These are phyloP conservation scores for Russula dissimulans DNA, from an alignment of 768 basidiomycete species.

Conservation along the genomic window DNA sequence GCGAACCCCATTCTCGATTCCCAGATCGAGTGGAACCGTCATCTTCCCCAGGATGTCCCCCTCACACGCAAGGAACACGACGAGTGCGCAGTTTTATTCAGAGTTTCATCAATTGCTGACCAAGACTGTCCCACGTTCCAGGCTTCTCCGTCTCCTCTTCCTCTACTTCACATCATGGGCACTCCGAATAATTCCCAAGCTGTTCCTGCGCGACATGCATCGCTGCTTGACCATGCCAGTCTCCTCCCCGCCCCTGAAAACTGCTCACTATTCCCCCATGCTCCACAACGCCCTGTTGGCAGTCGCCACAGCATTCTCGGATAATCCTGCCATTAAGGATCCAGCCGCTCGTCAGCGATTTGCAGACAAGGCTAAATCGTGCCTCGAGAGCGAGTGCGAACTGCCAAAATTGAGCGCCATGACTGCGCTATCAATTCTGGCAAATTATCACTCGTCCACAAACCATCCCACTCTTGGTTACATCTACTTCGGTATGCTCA, in stretches of 20 bases:
- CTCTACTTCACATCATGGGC: conserved; percentile 34
- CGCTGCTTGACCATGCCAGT: conserved; percentile 27
- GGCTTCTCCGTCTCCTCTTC: conserved; percentile 32
- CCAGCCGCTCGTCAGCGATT: conserved; percentile 26
- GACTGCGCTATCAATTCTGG: conserved; percentile 32
- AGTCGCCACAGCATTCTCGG: conserved; percentile 32
- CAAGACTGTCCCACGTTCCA: conserved; percentile 8
- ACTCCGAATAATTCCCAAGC: conserved; percentile 32
- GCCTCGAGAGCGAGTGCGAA: conserved; percentile 33
- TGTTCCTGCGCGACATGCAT: conserved; percentile 37
- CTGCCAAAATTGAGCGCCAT: conserved; percentile 35
- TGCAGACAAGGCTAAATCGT: conserved; percentile 32
- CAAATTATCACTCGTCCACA: conserved; percentile 31
- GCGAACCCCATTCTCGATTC: neutral
- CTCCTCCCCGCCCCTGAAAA: conserved; percentile 29
- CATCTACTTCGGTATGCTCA: conserved; percentile 32
- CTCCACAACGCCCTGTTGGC: conserved; percentile 58
- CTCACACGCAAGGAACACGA: conserved; percentile 26
- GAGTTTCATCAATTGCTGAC: too few relatives aligned
- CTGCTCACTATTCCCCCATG: conserved; percentile 61
- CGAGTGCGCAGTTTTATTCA: conserved; percentile 14
- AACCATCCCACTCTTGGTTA: conserved; percentile 38
- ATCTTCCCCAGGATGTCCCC: conserved; percentile 26
- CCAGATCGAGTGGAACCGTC: conserved; percentile 25
- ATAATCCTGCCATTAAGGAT: conserved; percentile 29